Base-by-base conservation (phyloP, 2,329 filamentous ascomycete species). In the Coniella vitis region DNA sequence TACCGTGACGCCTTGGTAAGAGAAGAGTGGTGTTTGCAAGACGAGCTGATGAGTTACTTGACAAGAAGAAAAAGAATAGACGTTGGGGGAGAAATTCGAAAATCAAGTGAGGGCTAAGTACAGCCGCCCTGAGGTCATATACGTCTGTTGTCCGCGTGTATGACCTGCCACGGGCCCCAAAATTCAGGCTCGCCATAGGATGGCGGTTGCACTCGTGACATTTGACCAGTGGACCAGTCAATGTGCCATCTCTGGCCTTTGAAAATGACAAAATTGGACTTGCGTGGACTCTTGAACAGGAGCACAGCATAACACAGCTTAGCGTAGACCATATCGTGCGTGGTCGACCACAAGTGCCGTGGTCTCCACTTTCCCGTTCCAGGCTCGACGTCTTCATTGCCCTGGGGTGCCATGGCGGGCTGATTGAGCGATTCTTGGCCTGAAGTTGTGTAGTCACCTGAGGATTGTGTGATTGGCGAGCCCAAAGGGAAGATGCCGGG, bases 241-340 rank as follows among this genome's bases (percentile, higher is more conserved):
- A 81, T 75, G 51, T 72, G 71, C 75, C 76, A 81, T 57, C 76
- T 70, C 60, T 75, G 78, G 37, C 76, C 78, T 54, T 74, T 71
- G 61, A 68, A 69, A 57, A 81, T 72, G 49, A 81, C 71, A 55
- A 76, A 76, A 57, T 78, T 76, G 52, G 71, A 76, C 60, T 81
- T 80, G 45, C 78, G 68, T 20, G 78, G 78, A 51, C 73, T 76
- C 49, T 74, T 69, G 60, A 75, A 77, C 20, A 79, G 67, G 9
- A 81, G 65, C 43, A 78, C 74, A n/a, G 74, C 73, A 61, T 79
- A 79, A 63, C 78, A 81, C 9, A 79, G 67, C 61, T 76, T 78
- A 45, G 78, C 78, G 52, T 81, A 81, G 22, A 79, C 65, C 63
- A 79, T 69, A 56, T 81, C 78, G 61, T 81, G 77, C 31, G 71